phyloP scores from a whole-genome alignment of 176 grass and related monocot species.

The Aegilops tauschii region DNA sequence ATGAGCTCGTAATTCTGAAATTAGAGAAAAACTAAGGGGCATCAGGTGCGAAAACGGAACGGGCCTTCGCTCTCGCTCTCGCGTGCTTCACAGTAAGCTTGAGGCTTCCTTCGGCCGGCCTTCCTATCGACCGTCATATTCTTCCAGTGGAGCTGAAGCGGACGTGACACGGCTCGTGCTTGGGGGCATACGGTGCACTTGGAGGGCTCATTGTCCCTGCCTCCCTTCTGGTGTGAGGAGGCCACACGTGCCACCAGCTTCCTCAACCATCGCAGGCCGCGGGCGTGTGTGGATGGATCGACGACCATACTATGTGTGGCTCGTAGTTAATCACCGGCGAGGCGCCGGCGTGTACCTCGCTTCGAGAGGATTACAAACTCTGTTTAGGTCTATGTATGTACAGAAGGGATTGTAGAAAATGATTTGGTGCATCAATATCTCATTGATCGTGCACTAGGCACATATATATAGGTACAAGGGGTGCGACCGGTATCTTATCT shows the following conservation, averaged over 20 bases:
- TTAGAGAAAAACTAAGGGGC: too few species aligned
- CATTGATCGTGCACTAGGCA: too few species aligned
- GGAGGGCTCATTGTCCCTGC: not conserved
- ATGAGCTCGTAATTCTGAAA: too few species aligned
- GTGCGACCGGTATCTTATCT: too few species aligned
- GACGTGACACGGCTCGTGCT: slow-evolving; percentile 12
- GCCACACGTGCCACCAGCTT: not conserved
- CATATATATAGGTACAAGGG: too few species aligned
- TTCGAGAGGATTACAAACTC: too few species aligned
- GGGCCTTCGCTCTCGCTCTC: not conserved
- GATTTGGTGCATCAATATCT: too few species aligned
- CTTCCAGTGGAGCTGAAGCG: slow-evolving; percentile 35
- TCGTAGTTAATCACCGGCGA: not conserved
- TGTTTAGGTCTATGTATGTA: not conserved
- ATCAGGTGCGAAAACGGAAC: not conserved
- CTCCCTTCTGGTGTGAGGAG: not conserved
- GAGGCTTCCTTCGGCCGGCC: not conserved
- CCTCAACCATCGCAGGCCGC: not conserved
- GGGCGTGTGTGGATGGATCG: not conserved
- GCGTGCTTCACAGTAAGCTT: not conserved
- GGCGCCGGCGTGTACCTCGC: not conserved
- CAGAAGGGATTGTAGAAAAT: too few species aligned
- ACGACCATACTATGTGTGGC: not conserved
- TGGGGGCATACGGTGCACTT: not conserved
- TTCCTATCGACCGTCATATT: not conserved